Conservation (phyloP, 78 protist species). For the Emiliania huxleyi region DNA sequence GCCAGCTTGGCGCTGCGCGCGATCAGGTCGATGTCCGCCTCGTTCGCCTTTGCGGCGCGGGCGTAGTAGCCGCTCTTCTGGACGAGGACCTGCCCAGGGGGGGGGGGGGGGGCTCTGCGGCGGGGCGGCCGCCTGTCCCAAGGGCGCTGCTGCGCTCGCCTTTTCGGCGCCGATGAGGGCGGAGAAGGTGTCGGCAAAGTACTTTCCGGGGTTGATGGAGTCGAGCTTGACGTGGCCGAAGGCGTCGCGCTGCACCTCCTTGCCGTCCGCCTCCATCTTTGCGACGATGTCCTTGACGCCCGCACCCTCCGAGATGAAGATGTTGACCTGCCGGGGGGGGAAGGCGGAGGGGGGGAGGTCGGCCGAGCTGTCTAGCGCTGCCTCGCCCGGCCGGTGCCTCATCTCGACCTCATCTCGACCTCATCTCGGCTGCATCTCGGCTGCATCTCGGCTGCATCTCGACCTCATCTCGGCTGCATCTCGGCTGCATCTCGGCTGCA, state of each 20-base stretch:
- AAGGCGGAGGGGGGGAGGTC: no score
- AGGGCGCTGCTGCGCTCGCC: background rate
- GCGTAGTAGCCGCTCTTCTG: slow-evolving; percentile 58
- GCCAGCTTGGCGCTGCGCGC: background rate
- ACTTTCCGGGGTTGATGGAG: slow-evolving; percentile 20
- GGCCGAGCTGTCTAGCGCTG: no score
- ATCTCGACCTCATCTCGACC: no score
- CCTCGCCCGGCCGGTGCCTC: no score
- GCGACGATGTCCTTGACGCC: slow-evolving; percentile 22
- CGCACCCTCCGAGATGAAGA: slow-evolving; percentile 46
- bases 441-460: no score
- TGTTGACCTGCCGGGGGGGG: no score
- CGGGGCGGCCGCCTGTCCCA: no score
- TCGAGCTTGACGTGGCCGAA: slow-evolving; percentile 52
- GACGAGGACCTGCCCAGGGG: background rate
- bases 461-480: no score
- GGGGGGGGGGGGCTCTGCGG: background rate
- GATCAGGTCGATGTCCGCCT: background rate
- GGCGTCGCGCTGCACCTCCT: slow-evolving; percentile 37
- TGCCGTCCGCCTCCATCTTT: slow-evolving; percentile 26
- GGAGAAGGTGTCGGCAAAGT: background rate
- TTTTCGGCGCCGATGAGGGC: background rate
- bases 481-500: no score
- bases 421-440: no score
- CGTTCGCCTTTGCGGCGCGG: slow-evolving; percentile 49